These are phyloP conservation scores for Ganoderma sinense DNA, from an alignment of 1,284 basidiomycete genomes.

Conservation along the genomic window DNA sequence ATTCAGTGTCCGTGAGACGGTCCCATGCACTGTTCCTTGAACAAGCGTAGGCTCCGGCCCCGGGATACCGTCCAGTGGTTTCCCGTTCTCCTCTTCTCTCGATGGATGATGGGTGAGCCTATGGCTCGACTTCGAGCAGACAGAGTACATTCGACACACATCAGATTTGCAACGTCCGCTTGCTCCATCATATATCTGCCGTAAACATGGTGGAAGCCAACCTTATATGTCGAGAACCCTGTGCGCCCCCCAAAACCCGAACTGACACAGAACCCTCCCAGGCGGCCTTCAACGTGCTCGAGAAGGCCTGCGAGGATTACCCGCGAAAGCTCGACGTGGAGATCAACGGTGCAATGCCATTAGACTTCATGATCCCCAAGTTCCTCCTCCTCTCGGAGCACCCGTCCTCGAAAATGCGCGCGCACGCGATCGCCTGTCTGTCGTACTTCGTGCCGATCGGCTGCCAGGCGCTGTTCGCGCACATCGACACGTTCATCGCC, in stretches of 20 bases:
- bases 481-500: constrained; percentile 94
- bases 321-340: constrained; percentile 95
- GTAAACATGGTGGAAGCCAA: neutral
- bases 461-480: constrained; percentile 84
- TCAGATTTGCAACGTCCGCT: neutral
- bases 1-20: neutral
- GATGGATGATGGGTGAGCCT: neutral
- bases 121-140: neutral
- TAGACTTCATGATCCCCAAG: constrained; percentile 96
- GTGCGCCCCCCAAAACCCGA: constrained; percentile 24
- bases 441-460: constrained; percentile 92
- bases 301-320: constrained; percentile 97
- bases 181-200: neutral
- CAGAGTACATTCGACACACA: neutral
- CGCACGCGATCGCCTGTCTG: constrained; percentile 92
- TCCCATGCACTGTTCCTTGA: neutral
- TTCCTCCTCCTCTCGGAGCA: constrained; percentile 90
- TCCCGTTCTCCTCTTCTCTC: neutral
- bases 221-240: constrained; percentile 12
- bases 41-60: neutral
- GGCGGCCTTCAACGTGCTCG: constrained; percentile 94
- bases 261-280: constrained; percentile 43
- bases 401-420: constrained; percentile 86
- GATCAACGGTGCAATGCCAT: constrained; percentile 85
- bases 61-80: neutral